These are phyloP conservation scores for Claviceps sp. DNA, from an alignment of 2,329 filamentous ascomycete species.

Conservation along the genomic window DNA sequence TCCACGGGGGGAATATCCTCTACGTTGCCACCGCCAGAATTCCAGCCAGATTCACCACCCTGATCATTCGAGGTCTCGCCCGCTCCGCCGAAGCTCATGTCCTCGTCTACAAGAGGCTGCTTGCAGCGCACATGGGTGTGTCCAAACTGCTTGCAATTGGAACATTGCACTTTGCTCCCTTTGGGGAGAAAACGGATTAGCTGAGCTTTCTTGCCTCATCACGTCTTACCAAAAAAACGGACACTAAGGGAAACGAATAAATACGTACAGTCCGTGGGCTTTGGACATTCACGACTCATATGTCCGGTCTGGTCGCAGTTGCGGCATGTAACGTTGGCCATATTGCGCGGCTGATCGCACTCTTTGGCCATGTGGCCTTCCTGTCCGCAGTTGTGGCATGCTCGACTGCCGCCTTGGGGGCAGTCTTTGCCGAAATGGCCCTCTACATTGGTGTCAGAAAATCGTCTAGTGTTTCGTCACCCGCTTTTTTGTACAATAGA, in stretches of 20 bases:
- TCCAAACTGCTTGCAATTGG: constrained; percentile 24
- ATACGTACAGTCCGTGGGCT: constrained; percentile 31
- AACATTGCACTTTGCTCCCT: constrained; percentile 28
- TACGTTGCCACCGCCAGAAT: constrained; percentile 3
- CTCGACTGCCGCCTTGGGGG: constrained; percentile 42
- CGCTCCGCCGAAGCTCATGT: constrained; percentile 6
- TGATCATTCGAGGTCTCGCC: constrained; percentile 6
- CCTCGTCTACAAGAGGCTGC: constrained; percentile 9
- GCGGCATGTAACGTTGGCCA: constrained; percentile 40
- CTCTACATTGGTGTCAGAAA: constrained; percentile 19
- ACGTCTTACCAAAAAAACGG: too few relatives aligned
- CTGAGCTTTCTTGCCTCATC: background rate
- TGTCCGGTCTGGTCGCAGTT: constrained; percentile 49
- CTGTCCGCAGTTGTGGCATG: constrained; percentile 49
- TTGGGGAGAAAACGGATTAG: background rate
- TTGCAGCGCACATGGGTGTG: constrained; percentile 28
- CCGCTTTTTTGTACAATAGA: background rate
- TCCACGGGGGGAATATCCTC: background rate
- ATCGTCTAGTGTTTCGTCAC: too few relatives aligned
- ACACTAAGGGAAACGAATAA: too few relatives aligned
- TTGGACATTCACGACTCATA: constrained; percentile 46
- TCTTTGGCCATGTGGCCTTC: constrained; percentile 44
- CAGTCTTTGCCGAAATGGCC: constrained; percentile 54
- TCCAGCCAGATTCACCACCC: constrained; percentile 1
- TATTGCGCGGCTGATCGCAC: constrained; percentile 32